Base-by-base conservation (phyloP, 1,284 basidiomycete genomes). In the Veloboletus limbatus region DNA sequence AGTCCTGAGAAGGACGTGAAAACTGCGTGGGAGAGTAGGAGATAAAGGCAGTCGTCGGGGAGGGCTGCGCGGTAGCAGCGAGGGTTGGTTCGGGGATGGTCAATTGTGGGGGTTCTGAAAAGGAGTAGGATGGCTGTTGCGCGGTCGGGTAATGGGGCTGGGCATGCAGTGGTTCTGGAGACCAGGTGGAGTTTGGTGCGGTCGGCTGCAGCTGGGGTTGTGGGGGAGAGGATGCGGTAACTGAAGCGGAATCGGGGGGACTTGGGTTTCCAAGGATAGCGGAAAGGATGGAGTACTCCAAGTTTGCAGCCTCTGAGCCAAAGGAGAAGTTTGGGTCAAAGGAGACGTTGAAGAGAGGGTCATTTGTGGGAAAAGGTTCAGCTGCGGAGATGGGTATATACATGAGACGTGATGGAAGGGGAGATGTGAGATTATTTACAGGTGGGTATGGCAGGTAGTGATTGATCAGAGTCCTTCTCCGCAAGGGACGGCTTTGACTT, bases 271-370 rank as follows among this genome's bases (percentile, higher is more conserved):
- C 88, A 37, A 96, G 76, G 66, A 96, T 95, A n/a, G 87, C 85
- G 27, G 88, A 90, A 7, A 96, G 77, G 51, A 95, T 93, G 38
- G 89, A 91, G 68, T 95, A 95, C 63, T 96, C 93, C 49, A 94
- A 75, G 64, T 92, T 93, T 13, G 90, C 90, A 14, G 88, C 88
- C 65, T 93, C 89, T 33, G 89, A 90, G 40, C 85, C 88, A 65
- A 92, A 92, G 31, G 79, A 60, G 62, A 82, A 83, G 58, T 70
- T 73, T 43, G 80, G 76, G 60, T 87, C 79, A 60, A 85, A 78
- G 21, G 80, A 59, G 17, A 81, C 65, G 53, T 77, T 73, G 60
- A 83, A 81, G 55, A 91, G 75, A 8, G 81, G 73, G 51, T 85
- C 81, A 48, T 66, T 75, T 54, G 73, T 72, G 41, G 72, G 63